Conservation (phyloP, 192 early-diverging fungal species). For the Phycomyces blakesleeanus region DNA sequence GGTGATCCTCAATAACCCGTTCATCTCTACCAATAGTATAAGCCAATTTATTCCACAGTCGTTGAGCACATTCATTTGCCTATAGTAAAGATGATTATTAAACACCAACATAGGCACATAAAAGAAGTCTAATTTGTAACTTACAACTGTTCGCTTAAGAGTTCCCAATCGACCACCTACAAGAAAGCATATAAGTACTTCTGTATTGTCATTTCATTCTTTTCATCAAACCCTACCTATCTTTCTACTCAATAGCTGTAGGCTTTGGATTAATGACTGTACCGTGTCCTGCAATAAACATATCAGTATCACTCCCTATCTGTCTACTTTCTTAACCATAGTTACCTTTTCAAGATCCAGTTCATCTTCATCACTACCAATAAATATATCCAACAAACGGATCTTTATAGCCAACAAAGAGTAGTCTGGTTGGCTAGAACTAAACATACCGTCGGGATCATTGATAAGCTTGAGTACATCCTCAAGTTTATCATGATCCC, state of each 20-base stretch:
- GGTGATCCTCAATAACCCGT: not conserved
- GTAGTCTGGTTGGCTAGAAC: not conserved
- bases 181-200: no score
- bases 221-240: not conserved
- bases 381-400: not conserved
- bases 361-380: not conserved
- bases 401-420: not conserved
- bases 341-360: not conserved
- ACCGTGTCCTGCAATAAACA: not conserved
- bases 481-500: not conserved
- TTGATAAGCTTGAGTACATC: not conserved
- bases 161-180: not conserved
- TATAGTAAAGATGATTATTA: not conserved
- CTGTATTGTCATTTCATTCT: not conserved
- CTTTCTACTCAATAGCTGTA: not conserved
- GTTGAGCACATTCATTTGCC: constrained; percentile 15
- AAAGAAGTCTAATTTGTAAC: not conserved
- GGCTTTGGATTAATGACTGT: not conserved
- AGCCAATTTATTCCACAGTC: constrained; percentile 8
- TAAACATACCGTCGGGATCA: not conserved
- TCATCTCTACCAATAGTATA: constrained; percentile 2
- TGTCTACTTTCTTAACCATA: not conserved
- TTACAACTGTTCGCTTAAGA: not conserved
- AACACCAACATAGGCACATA: not conserved
- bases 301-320: not conserved